phyloP scores from a whole-genome alignment of 1,139 yeast species.

The Yamadazyma dushanensis region DNA sequence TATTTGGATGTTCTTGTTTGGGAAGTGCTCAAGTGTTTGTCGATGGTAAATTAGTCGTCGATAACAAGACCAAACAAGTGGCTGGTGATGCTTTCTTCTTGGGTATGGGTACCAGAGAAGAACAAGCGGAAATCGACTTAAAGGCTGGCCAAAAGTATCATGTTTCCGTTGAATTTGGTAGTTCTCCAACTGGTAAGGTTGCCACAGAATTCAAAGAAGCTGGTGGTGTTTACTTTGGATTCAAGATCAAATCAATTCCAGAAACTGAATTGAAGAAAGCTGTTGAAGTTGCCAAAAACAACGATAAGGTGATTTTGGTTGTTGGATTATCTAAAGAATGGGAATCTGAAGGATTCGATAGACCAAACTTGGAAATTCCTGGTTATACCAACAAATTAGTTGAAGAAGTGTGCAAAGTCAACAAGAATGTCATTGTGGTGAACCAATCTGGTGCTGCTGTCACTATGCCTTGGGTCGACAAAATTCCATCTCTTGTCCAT shows the following conservation, averaged over 20 bases:
- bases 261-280: slow-evolving; percentile 28
- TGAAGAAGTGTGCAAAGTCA: slow-evolving; percentile 44
- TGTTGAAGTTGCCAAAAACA: slow-evolving; percentile 28
- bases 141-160: slow-evolving; percentile 44
- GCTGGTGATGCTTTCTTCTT: slow-evolving; percentile 47
- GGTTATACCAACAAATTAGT: slow-evolving; percentile 49
- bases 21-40: slow-evolving; percentile 58
- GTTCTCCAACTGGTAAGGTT: slow-evolving; percentile 39
- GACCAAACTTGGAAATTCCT: slow-evolving; percentile 43
- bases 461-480: slow-evolving; percentile 54
- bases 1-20: slow-evolving; percentile 49
- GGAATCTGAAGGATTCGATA: slow-evolving; percentile 39
- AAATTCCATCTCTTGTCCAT: slow-evolving; percentile 51
- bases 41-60: slow-evolving; percentile 53
- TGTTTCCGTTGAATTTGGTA: slow-evolving; percentile 51
- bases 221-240: slow-evolving; percentile 37
- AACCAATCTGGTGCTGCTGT: slow-evolving; percentile 68
- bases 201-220: slow-evolving; percentile 24
- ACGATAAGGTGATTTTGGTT: slow-evolving; percentile 42
- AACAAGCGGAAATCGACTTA: slow-evolving; percentile 33
- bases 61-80: slow-evolving; percentile 54
- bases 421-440: slow-evolving; percentile 53
- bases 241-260: slow-evolving; percentile 20
- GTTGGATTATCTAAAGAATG: slow-evolving; percentile 42
- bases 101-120: slow-evolving; percentile 56